These are phyloP conservation scores for Schizothecium vesticola DNA, from an alignment of 495 filamentous ascomycete genomes.

Conservation along the genomic window DNA sequence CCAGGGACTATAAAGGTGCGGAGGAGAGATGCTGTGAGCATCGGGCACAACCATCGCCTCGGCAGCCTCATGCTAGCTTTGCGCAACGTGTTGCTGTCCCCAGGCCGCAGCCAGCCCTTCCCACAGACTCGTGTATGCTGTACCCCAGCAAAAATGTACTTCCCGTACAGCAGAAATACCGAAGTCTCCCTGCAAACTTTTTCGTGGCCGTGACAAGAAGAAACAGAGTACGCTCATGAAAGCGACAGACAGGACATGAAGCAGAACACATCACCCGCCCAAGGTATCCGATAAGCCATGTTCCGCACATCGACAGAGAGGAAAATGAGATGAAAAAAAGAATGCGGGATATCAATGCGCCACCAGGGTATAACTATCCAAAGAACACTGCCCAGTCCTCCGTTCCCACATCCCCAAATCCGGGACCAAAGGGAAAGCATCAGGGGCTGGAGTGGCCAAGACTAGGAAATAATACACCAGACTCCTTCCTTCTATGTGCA, in stretches of 20 bases:
- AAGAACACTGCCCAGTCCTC: slow-evolving; percentile 9
- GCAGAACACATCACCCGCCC: slow-evolving; percentile 5
- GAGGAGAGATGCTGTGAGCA: background rate
- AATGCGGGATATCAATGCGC: slow-evolving; percentile 16
- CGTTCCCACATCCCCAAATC: background rate
- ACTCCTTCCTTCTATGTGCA: background rate
- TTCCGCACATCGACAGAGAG: background rate
- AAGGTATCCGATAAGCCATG: background rate
- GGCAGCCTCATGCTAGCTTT: background rate
- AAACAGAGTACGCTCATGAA: slow-evolving; percentile 2
- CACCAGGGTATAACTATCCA: slow-evolving; percentile 24
- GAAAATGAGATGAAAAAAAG: slow-evolving; percentile 3
- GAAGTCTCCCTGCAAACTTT: slow-evolving; percentile 1
- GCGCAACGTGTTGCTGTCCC: background rate
- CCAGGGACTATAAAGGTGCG: background rate
- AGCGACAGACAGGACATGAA: slow-evolving; percentile 18
- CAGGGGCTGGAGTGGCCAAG: background rate
- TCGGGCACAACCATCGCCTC: background rate
- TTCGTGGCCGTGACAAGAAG: slow-evolving; percentile 6
- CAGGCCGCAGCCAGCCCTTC: background rate
- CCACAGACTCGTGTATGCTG: slow-evolving; percentile 17
- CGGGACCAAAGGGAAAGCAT: background rate
- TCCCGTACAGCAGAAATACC: background rate
- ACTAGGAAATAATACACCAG: background rate
- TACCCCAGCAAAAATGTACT: slow-evolving; percentile 9